These are phyloP conservation scores for Stagonosporopsis vannaccii DNA, from an alignment of 2,329 filamentous ascomycete genomes.

Conservation along the genomic window DNA sequence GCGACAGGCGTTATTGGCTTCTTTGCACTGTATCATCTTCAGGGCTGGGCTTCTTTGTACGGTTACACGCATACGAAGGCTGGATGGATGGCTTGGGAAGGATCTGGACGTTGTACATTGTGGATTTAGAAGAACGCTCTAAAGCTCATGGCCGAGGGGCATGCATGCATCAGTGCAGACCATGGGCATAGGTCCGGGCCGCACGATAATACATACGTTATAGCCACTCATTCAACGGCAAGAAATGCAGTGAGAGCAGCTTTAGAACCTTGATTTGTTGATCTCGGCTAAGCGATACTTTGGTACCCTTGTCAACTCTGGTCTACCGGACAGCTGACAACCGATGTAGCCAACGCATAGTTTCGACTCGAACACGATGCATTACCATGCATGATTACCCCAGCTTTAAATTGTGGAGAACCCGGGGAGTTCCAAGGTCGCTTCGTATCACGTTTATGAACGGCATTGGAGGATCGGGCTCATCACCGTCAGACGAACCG, in stretches of 20 bases:
- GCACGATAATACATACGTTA: conserved; percentile 31
- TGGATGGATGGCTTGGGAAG: conserved; percentile 21
- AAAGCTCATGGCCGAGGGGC: conserved; percentile 20
- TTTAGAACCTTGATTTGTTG: not conserved
- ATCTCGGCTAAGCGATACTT: not conserved
- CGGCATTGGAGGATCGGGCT: not conserved
- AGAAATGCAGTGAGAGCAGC: not conserved
- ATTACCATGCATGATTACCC: conserved; percentile 10
- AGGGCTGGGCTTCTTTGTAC: conserved; percentile 25
- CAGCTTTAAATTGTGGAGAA: conserved; percentile 9
- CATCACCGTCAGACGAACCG: not conserved
- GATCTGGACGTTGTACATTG: conserved; percentile 23
- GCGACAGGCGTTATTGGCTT: conserved; percentile 33
- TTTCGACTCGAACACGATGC: not conserved
- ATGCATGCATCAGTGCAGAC: conserved; percentile 25
- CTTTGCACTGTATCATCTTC: conserved; percentile 27
- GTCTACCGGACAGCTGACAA: conserved; percentile 7
- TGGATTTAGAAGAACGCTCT: conserved; percentile 8
- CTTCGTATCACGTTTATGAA: conserved; percentile 4
- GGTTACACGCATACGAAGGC: conserved; percentile 22
- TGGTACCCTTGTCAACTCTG: not conserved
- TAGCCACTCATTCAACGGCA: not conserved
- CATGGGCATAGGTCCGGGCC: conserved; percentile 22
- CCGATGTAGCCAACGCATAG: not conserved
- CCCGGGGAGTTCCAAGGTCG: conserved; percentile 5